Conservation (phyloP, 495 filamentous ascomycete species). For the Aspergillus nanangensis region DNA sequence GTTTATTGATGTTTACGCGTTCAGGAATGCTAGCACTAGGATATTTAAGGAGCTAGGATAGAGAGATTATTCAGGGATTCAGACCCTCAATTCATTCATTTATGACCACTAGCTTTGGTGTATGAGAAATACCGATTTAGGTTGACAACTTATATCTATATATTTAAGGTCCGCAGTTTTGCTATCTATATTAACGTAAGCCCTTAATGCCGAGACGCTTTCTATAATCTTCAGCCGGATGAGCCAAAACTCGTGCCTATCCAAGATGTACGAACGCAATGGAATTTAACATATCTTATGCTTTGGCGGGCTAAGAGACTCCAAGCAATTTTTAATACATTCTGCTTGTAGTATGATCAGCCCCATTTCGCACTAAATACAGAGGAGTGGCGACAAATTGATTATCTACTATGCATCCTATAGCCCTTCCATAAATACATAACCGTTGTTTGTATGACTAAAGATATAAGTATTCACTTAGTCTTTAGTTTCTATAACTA, state of each 20-base stretch:
- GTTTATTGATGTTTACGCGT: too few relatives aligned
- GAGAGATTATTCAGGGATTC: too few relatives aligned
- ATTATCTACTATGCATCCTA: conserved; percentile 13
- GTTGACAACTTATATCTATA: too few relatives aligned
- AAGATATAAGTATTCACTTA: conserved; percentile 12
- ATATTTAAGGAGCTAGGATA: too few relatives aligned
- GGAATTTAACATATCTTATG: conserved; percentile 9
- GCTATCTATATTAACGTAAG: conserved; percentile 17
- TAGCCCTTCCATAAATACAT: conserved; percentile 14
- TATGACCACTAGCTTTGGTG: too few relatives aligned
- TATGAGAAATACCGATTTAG: too few relatives aligned
- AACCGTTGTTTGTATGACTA: conserved; percentile 5
- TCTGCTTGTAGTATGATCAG: conserved; percentile 6
- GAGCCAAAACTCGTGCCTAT: conserved; percentile 15
- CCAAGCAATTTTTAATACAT: conserved; percentile 6
- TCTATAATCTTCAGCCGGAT: conserved; percentile 6
- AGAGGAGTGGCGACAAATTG: conserved; percentile 17
- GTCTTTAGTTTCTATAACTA: conserved; percentile 18
- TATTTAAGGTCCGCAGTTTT: conserved; percentile 10
- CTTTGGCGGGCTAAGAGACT: conserved; percentile 13
- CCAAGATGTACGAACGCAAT: conserved; percentile 12
- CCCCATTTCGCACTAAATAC: conserved; percentile 1
- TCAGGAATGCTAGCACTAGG: too few relatives aligned
- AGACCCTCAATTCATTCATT: too few relatives aligned
- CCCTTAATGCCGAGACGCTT: conserved; percentile 8